These are phyloP conservation scores for Fusarium buharicum DNA, from an alignment of 2,329 filamentous ascomycete genomes.

Conservation along the genomic window DNA sequence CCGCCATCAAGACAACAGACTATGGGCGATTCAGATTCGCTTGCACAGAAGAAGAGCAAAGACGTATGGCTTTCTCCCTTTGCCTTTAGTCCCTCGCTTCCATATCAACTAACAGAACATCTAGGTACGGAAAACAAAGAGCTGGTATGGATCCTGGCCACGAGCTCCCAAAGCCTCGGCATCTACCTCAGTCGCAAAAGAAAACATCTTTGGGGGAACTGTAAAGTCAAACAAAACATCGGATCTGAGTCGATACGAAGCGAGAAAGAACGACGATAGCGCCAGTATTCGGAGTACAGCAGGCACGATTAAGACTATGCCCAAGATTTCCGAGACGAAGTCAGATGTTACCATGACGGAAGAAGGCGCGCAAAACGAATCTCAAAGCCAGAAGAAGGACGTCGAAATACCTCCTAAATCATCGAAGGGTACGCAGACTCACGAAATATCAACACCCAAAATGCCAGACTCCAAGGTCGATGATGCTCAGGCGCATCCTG, in stretches of 20 bases:
- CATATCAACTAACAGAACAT: constrained; percentile 10
- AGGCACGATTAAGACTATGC: constrained; percentile 37
- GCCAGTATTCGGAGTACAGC: constrained; percentile 46
- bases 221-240: constrained; percentile 57
- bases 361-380: constrained; percentile 24
- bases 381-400: constrained; percentile 15
- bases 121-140: constrained; percentile 63
- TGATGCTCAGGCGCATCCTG: constrained; percentile 10
- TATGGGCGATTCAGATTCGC: constrained; percentile 17
- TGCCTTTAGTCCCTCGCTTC: not conserved
- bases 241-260: constrained; percentile 64
- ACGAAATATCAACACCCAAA: constrained; percentile 12
- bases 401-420: constrained; percentile 6
- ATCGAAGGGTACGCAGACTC: constrained; percentile 2
- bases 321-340: constrained; percentile 44
- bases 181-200: constrained; percentile 69
- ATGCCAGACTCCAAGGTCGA: constrained; percentile 3
- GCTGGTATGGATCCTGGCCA: constrained; percentile 73
- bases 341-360: constrained; percentile 31
- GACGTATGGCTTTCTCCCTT: constrained; percentile 20
- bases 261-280: constrained; percentile 52
- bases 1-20: constrained; percentile 30
- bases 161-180: constrained; percentile 65
- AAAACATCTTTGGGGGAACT: constrained; percentile 69
- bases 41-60: constrained; percentile 22